Base-by-base conservation (phyloP, 1,284 basidiomycete species). In the Fomitopsis betulina region DNA sequence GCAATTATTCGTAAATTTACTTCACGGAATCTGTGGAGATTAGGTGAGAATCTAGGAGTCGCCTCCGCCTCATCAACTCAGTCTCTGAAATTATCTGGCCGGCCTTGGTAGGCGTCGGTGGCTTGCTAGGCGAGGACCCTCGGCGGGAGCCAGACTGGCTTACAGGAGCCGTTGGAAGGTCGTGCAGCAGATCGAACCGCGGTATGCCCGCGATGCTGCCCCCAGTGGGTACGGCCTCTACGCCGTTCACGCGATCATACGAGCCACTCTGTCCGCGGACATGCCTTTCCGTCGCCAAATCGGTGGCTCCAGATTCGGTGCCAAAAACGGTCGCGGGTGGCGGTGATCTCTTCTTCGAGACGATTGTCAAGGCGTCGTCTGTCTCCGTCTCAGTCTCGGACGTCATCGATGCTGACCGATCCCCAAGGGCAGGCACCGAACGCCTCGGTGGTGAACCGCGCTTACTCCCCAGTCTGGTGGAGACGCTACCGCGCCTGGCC, bases 31-130 rank as follows among this genome's bases (percentile, higher is more conserved):
- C 65, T 40, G 57, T 58, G 51, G 55, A 57, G 57, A 81, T 78
- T 17, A 80, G 74, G 67, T 88, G 86, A 38, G 85, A 78, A 64
- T 89, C 86, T 55, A 89, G 71, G 69, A 89, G 65, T 63, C 92
- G 77, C 60, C 93, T 78, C 57, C 93, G 75, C 68, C 89, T 74
- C 83, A 94, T 86, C 68, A 94, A 71, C 74, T 94, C 92, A 12
- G 79, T 84, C 74, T 94, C 91, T 21, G 82, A 79, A 56, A 90
- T 89, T 47, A 87, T 84, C 67, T 86, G 83, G 57, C 86, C 80
- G 42, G 79, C 79, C 73, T 80, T 74, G 61, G 80, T 79, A 39
- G 55, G 55, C 17, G 55, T 56, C 70, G 64, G 27, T 72, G 56
- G 72, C 19, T 45, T 50, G 38, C n/a, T 52, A 15, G 56, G 56